Percentiles rank a stretch among this genome's conserved stretches.
phyloP scores from a whole-genome alignment of 805 yeast genomes.

The Suhomyces sp. region DNA sequence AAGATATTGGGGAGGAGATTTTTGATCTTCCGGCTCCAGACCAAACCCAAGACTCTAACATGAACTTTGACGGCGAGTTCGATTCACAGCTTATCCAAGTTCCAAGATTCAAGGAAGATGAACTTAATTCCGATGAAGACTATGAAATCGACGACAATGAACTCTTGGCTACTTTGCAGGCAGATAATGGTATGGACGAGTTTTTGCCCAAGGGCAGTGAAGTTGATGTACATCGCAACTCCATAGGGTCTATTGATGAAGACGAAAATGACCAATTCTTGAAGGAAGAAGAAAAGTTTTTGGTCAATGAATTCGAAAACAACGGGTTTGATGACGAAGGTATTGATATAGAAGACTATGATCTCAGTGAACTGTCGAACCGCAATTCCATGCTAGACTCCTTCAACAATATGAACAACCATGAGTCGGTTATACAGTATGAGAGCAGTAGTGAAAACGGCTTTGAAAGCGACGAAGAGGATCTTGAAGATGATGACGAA shows the following conservation, averaged over 20 bases:
- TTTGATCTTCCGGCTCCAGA: not conserved
- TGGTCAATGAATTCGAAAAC: slow-evolving; percentile 44
- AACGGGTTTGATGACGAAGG: slow-evolving; percentile 46
- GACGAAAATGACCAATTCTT: slow-evolving; percentile 38
- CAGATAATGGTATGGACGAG: slow-evolving; percentile 44
- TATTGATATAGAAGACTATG: slow-evolving; percentile 25
- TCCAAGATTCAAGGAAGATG: slow-evolving; percentile 50
- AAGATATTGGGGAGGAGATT: slow-evolving; percentile 61
- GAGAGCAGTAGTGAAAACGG: slow-evolving; percentile 36
- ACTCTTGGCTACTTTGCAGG: slow-evolving; percentile 44
- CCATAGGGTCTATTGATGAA: slow-evolving; percentile 32
- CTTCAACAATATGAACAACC: slow-evolving; percentile 15
- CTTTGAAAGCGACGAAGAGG: slow-evolving; percentile 22
- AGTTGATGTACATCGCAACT: slow-evolving; percentile 11
- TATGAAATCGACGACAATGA: slow-evolving; percentile 55
- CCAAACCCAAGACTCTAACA: not conserved
- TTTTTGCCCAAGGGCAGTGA: slow-evolving; percentile 15
- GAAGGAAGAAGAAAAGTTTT: slow-evolving; percentile 43
- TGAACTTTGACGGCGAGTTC: slow-evolving; percentile 26
- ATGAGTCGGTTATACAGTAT: slow-evolving; percentile 40
- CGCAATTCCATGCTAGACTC: slow-evolving; percentile 16
- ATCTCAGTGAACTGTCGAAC: slow-evolving; percentile 11
- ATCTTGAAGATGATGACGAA: slow-evolving; percentile 30
- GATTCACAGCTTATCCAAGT: slow-evolving; percentile 41
- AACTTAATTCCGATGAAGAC: slow-evolving; percentile 58